Conservation (phyloP, 2,329 filamentous ascomycete species). For the Fusarium sp. region DNA sequence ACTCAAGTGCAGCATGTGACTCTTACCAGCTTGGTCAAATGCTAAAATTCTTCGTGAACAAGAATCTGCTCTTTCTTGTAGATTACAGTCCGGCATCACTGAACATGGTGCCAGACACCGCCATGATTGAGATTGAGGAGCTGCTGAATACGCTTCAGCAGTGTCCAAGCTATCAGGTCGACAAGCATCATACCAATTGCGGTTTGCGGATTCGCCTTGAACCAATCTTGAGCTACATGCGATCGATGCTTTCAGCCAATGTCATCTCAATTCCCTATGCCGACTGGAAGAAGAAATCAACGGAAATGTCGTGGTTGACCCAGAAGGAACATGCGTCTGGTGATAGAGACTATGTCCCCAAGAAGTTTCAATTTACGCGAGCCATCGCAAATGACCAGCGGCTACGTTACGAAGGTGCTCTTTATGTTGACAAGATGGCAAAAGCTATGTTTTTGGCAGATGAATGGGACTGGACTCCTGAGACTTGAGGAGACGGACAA, state of each 20-base stretch:
- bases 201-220: constrained; percentile 74
- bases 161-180: constrained; percentile 78
- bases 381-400: constrained; percentile 63
- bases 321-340: constrained; percentile 30
- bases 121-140: constrained; percentile 70
- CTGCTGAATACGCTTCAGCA: constrained; percentile 72
- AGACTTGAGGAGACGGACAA: constrained; percentile 49
- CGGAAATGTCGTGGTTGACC: constrained; percentile 57
- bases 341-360: constrained; percentile 30
- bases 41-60: constrained; percentile 75
- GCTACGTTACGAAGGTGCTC: constrained; percentile 61
- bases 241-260: constrained; percentile 64
- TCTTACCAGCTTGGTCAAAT: constrained; percentile 84
- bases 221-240: constrained; percentile 74
- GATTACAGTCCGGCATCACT: constrained; percentile 66
- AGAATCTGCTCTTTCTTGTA: constrained; percentile 70
- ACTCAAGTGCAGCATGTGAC: constrained; percentile 78
- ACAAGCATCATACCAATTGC: constrained; percentile 79
- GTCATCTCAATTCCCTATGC: constrained; percentile 58
- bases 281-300: constrained; percentile 60
- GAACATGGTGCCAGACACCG: constrained; percentile 60
- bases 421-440: constrained; percentile 65
- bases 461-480: constrained; percentile 71
- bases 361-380: constrained; percentile 63
- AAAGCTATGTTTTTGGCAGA: constrained; percentile 67